Evolutionary conservation across 139 green algal genomes (phyloP).

Genomic region (Picochlorum sp.): DNA sequence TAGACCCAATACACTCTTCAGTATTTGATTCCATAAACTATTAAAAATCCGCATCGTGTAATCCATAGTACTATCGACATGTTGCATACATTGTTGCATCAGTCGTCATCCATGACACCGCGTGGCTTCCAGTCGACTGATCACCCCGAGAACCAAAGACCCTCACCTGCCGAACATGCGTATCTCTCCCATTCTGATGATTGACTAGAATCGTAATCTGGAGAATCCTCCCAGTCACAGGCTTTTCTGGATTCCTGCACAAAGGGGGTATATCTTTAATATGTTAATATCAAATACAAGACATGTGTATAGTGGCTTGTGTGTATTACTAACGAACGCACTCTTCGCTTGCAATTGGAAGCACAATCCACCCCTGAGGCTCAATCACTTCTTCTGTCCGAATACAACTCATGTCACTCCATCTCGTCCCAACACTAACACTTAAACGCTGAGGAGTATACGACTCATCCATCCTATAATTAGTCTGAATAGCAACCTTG

Average conservation of each 20-base stretch:
- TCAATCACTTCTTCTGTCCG: constrained; percentile 70
- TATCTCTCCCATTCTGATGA: constrained; percentile 97
- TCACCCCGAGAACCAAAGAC: constrained; percentile 30
- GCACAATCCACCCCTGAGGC: constrained; percentile 74
- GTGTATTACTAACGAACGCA: neutral
- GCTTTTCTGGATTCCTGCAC: neutral
- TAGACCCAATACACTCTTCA: constrained; percentile 25
- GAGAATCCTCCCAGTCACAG: constrained; percentile 34
- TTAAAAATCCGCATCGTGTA: constrained; percentile 2
- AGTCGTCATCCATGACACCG: constrained; percentile 22
- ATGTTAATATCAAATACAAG: too few species aligned
- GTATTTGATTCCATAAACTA: constrained; percentile 51
- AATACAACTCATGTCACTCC: constrained; percentile 77
- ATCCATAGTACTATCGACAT: neutral
- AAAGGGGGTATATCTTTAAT: too few species aligned
- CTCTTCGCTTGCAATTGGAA: constrained; percentile 43
- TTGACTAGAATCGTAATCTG: constrained; percentile 75
- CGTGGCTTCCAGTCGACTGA: constrained; percentile 9
- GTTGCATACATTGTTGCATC: constrained; percentile 11
- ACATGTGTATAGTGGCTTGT: neutral
- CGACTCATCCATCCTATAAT: constrained; percentile 91
- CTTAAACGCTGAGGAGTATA: constrained; percentile 89
- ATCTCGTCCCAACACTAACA: constrained; percentile 68
- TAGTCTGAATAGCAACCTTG: constrained; percentile 76
- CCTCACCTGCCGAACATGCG: constrained; percentile 80